Evolutionary conservation across 2,329 filamentous ascomycete genomes (phyloP), one percentile per base, ranked within the genome.

Genomic region (Thelonectria rubi): DNA sequence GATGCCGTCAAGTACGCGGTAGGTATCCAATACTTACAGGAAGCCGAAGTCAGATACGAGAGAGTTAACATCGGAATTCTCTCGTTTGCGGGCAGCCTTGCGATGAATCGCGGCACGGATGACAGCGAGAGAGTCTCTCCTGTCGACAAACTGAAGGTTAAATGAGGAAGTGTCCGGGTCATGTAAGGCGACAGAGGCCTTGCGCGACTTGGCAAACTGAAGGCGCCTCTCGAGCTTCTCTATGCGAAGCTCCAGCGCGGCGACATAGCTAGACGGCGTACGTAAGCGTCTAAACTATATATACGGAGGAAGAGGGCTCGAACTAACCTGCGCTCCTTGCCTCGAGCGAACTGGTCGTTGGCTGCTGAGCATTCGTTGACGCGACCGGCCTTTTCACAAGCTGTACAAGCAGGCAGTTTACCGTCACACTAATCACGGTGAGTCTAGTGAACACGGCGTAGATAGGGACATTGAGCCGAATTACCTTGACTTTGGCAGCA

Each of bases 41-140:
- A 93, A 94, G 55, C 94, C 94, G 81, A 98, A 97, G 72, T 97
- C 94, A 1, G 94, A 96, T 20, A 97, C 92, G 3, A 98, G 81
- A 55, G 95, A 90, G 77, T 97, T 94, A 55, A 97, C 93, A 75
- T 97, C 92, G 0, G 89, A 91, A 47, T 91, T 91, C 75, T 97
- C 94, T 45, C 86, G 82, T 68, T 80, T 85, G 58, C 84, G 80
- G n/a, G 84, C 86, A 17, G 86, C 87, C 69, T 89, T 89, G 40
- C 86, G 86, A 70, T 88, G 84, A 51, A 90, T 88, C 42, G 86
- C 86, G 39, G 84, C 86, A 45, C 84, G 81, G 62, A 89, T 89
- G 20, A 79, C 82, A 2, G 86, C 85, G 32, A 89, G 78, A 2
- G 87, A 90, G 68, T 89, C 86, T 69, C 87, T 87, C 48, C 89